Percentiles rank a stretch among this genome's conserved stretches.
phyloP scores from a whole-genome alignment of 805 yeast genomes.

The Maudiozyma serrabonitensis region DNA sequence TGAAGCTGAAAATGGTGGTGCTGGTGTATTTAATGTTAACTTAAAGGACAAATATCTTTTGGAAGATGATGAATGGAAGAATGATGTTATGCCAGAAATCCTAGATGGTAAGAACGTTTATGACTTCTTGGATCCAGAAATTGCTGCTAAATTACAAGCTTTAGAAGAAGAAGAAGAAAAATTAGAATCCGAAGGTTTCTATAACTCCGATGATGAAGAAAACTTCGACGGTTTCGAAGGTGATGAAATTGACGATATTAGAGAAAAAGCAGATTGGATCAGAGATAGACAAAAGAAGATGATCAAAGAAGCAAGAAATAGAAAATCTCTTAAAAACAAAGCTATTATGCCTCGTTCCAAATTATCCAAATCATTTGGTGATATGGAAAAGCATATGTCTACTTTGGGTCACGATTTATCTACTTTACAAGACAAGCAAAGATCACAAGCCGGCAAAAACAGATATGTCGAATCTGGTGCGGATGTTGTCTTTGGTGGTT shows the following conservation, averaged over 20 bases:
- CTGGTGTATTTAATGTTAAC: constrained; percentile 94
- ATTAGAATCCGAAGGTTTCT: constrained; percentile 89
- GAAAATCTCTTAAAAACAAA: constrained; percentile 78
- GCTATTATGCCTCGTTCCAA: constrained; percentile 89
- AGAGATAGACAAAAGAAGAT: constrained; percentile 90
- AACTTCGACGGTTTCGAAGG: constrained; percentile 65
- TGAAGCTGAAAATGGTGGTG: constrained; percentile 95
- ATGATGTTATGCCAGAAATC: constrained; percentile 94
- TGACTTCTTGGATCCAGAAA: constrained; percentile 95
- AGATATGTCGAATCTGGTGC: constrained; percentile 53
- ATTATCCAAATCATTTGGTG: constrained; percentile 58
- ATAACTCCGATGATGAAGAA: constrained; percentile 71
- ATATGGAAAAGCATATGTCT: constrained; percentile 85
- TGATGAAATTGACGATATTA: constrained; percentile 58
- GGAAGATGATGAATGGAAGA: constrained; percentile 96
- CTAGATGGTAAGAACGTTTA: constrained; percentile 93
- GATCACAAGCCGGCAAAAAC: constrained; percentile 30
- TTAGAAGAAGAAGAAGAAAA: constrained; percentile 95
- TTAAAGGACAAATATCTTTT: constrained; percentile 83
- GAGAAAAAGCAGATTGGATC: constrained; percentile 88
- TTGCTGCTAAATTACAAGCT: constrained; percentile 85
- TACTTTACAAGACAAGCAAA: constrained; percentile 47
- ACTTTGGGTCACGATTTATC: constrained; percentile 81
- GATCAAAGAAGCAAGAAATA: constrained; percentile 79
- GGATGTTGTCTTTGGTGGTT: constrained; percentile 60